Evolutionary conservation across 2,329 filamentous ascomycete species (phyloP).

Genomic region (Paracamarosporium sp.): DNA sequence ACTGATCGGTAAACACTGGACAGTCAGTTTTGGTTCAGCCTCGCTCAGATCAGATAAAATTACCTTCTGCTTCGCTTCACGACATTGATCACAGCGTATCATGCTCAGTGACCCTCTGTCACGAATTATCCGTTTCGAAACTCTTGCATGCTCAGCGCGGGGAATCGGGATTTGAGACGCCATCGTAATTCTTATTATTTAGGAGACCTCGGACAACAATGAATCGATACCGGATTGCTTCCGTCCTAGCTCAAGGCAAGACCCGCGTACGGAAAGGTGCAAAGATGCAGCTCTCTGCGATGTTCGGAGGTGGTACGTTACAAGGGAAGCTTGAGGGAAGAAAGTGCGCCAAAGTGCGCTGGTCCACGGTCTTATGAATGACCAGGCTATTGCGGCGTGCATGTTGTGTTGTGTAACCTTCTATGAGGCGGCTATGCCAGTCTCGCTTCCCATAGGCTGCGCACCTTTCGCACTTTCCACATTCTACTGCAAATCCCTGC

Average conservation of each 20-base stretch:
- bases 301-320: neutral
- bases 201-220: neutral
- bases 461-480: slow-evolving; percentile 6
- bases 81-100: slow-evolving; percentile 3
- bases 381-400: neutral
- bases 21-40: neutral
- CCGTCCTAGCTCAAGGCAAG: no score
- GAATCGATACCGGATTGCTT: neutral
- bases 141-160: neutral
- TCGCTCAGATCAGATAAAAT: neutral
- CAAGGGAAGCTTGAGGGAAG: neutral
- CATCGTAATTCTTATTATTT: neutral
- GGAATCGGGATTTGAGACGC: neutral
- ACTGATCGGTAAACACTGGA: neutral
- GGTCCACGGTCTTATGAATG: neutral
- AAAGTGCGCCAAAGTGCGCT: neutral
- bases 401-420: neutral
- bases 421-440: neutral
- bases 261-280: no score
- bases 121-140: neutral
- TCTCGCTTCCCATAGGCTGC: slow-evolving; percentile 1
- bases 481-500: no score
- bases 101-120: slow-evolving; percentile 6
- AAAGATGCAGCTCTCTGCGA: no score
- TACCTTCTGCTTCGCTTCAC: slow-evolving; percentile 7